Percentiles rank a stretch among this genome's conserved stretches.
Evolutionary conservation across 305 asterid genomes (phyloP).

Genomic region (Fraxinus baroniana): DNA sequence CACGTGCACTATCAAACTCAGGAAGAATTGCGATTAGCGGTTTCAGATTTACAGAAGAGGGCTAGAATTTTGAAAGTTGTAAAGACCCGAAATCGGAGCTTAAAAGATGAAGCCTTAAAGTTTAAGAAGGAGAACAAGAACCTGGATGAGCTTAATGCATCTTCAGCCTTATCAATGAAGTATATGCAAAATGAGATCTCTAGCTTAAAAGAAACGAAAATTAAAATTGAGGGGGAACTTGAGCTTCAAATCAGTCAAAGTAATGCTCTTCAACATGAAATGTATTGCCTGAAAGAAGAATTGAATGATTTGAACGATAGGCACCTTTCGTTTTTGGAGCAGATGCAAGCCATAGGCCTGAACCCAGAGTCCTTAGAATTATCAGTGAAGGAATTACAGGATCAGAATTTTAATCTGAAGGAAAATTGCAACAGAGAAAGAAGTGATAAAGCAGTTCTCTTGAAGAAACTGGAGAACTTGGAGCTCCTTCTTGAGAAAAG

Average conservation of each 20-base stretch:
- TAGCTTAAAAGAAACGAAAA: conserved; percentile 58
- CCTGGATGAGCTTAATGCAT: conserved; percentile 56
- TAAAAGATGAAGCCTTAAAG: conserved; percentile 65
- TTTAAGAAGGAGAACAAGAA: conserved; percentile 67
- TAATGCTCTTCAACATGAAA: conserved; percentile 92
- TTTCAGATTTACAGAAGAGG: conserved; percentile 68
- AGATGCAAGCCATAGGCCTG: conserved; percentile 63
- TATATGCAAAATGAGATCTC: conserved; percentile 71
- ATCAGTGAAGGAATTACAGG: conserved; percentile 68
- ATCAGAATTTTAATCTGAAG: conserved; percentile 51
- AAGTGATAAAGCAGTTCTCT: conserved; percentile 61
- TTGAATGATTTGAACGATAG: conserved; percentile 61
- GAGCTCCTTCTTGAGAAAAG: conserved; percentile 86
- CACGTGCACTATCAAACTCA: conserved; percentile 84
- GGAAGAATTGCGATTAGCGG: conserved; percentile 71
- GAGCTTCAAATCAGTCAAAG: conserved; percentile 79
- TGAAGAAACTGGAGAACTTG: conserved; percentile 61
- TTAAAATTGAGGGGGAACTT: conserved; percentile 76
- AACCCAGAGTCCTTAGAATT: conserved; percentile 57
- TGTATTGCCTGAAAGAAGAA: conserved; percentile 87
- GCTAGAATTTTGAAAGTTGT: conserved; percentile 53
- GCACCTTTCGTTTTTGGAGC: conserved; percentile 55
- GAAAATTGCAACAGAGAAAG: conserved; percentile 59
- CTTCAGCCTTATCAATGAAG: conserved; percentile 63
- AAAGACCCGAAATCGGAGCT: conserved; percentile 55